Evolutionary conservation across 2,329 filamentous ascomycete species (phyloP), one percentile per base, ranked within the genome.

Genomic region (Westerdykella ornata): DNA sequence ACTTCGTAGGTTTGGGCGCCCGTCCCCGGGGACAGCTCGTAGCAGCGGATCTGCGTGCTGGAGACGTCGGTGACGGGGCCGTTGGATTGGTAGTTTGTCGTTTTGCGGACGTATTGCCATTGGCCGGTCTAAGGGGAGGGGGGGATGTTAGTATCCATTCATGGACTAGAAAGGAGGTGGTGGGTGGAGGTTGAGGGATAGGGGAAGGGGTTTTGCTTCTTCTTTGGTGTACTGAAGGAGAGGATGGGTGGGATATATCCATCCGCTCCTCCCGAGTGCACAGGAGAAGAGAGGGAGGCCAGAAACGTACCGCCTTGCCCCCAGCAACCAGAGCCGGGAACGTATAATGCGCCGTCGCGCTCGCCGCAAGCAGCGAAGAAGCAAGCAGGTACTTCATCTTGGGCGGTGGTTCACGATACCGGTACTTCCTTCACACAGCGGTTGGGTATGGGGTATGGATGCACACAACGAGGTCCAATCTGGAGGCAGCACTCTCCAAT

Each of bases 31-130:
- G 46, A 43, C 8, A 49, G 39, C 28, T 51, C 51, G 38, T 57
- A 57, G 56, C 60, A 64, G 28, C 60, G 56, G 35, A 64, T 63
- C 9, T 52, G 49, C 6, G 32, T 38, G 22, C 50, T 54, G 4
- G 41, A 33, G 13, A 65, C 58, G 33, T 67, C 62, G 16, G 46
- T 52, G 17, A 62, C 45, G 14, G 54, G 53, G 13, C 50, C 62
- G 35, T 60, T 59, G 40, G 46, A 49, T 29, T 63, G 51, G 45
- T 51, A 49, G 49, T 65, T 65, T 22, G 49, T 48, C 12, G 62
- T 64, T 38, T 50, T 52, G 34, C 62, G 59, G 37, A 65, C 58
- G 18, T 53, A 55, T 34, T 56, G 48, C 60, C 60, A 63, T 39
- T 61, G 52, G 12, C 45, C 33, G n/a, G 56, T 53, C 19, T 33